Conservation (phyloP, 164 flowering plant species). For the Vitis vinifera region ASM3070453v1 NC_081814.1:23626001-23626500, state of each 20-base stretch:
- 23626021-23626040: slow-evolving; percentile 53
- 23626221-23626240: slow-evolving; percentile 73
- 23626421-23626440: slow-evolving; percentile 15
- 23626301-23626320: slow-evolving; percentile 70
- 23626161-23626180: slow-evolving; percentile 28
- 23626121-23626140: slow-evolving; percentile 89
- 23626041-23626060: slow-evolving; percentile 88
- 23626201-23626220: not conserved
- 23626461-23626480: slow-evolving; percentile 28
- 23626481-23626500: slow-evolving; percentile 15
- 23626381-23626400: not conserved
- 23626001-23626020: slow-evolving; percentile 26
- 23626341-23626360: not conserved
- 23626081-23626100: slow-evolving; percentile 79
- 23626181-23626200: slow-evolving; percentile 11
- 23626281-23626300: slow-evolving; percentile 63
- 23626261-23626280: slow-evolving; percentile 69
- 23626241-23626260: slow-evolving; percentile 66
- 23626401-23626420: slow-evolving; percentile 7
- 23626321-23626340: slow-evolving; percentile 19
- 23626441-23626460: slow-evolving; percentile 21
- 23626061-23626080: slow-evolving; percentile 81
- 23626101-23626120: slow-evolving; percentile 93
- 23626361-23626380: slow-evolving; percentile 2
- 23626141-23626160: slow-evolving; percentile 75